These are phyloP conservation scores for Barnettozyma pratensis DNA, from an alignment of 805 yeast species.

Conservation along the genomic window DNA sequence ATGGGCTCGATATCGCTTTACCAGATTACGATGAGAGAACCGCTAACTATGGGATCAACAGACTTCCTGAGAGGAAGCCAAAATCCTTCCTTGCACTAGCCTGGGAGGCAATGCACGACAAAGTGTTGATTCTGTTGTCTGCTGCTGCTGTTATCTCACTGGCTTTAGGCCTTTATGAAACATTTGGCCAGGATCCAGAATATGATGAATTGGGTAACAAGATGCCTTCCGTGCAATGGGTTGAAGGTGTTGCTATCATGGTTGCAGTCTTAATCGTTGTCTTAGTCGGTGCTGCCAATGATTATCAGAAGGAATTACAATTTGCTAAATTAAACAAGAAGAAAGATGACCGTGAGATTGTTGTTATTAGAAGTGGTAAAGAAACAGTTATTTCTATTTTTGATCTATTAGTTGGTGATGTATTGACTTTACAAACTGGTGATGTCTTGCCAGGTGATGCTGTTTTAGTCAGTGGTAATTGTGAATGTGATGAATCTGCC, in stretches of 20 bases:
- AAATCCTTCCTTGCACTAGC: slow-evolving; percentile 66
- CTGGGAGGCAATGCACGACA: slow-evolving; percentile 84
- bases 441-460: slow-evolving; percentile 91
- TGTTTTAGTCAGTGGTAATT: slow-evolving; percentile 62
- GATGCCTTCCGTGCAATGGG: slow-evolving; percentile 91
- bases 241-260: slow-evolving; percentile 96
- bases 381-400: slow-evolving; percentile 65
- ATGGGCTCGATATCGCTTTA: slow-evolving; percentile 38
- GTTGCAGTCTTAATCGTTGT: slow-evolving; percentile 90
- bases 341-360: slow-evolving; percentile 76
- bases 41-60: slow-evolving; percentile 60
- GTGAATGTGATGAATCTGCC: slow-evolving; percentile 89
- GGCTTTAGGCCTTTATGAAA: slow-evolving; percentile 87
- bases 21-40: slow-evolving; percentile 33
- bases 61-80: slow-evolving; percentile 64
- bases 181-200: slow-evolving; percentile 77
- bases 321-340: slow-evolving; percentile 83
- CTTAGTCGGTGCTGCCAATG: slow-evolving; percentile 91
- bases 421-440: slow-evolving; percentile 82
- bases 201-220: slow-evolving; percentile 74
- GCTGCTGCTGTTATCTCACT: slow-evolving; percentile 87
- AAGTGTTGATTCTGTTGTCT: slow-evolving; percentile 76
- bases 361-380: slow-evolving; percentile 69
- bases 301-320: slow-evolving; percentile 93
- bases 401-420: slow-evolving; percentile 82